Evolutionary conservation across 2,329 filamentous ascomycete species (phyloP).

Genomic region (Elsinoe fawcettii): DNA sequence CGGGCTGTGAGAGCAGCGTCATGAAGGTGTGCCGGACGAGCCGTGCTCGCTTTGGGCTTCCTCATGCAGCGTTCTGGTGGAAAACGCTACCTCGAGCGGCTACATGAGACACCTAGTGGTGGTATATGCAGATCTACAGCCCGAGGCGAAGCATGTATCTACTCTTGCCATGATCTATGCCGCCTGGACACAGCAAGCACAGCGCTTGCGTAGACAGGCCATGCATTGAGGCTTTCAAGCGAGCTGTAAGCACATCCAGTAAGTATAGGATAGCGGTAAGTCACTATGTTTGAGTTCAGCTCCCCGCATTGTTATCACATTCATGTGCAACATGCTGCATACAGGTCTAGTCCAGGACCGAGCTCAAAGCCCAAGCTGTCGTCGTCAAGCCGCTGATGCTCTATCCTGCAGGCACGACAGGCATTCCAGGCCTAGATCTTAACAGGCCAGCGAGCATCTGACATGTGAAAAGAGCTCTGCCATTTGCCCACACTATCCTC

Average conservation of each 20-base stretch:
- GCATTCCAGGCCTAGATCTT: not conserved
- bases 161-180: not conserved
- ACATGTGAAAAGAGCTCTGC: too few species aligned
- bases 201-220: not conserved
- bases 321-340: not conserved
- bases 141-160: not conserved
- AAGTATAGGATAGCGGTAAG: not conserved
- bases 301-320: not conserved
- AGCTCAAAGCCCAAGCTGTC: not conserved
- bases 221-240: not conserved
- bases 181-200: not conserved
- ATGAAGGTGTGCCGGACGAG: not conserved
- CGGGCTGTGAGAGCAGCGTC: not conserved
- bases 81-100: too few species aligned
- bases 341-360: not conserved
- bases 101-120: not conserved
- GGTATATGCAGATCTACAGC: not conserved
- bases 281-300: not conserved
- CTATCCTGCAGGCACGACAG: not conserved
- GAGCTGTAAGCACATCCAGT: constrained; percentile 5
- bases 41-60: not conserved
- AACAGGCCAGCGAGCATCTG: too few species aligned
- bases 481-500: too few species aligned
- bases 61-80: not conserved
- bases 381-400: not conserved